Evolutionary conservation across 2,329 filamentous ascomycete species (phyloP).

Genomic region (Clonostachys solani): DNA sequence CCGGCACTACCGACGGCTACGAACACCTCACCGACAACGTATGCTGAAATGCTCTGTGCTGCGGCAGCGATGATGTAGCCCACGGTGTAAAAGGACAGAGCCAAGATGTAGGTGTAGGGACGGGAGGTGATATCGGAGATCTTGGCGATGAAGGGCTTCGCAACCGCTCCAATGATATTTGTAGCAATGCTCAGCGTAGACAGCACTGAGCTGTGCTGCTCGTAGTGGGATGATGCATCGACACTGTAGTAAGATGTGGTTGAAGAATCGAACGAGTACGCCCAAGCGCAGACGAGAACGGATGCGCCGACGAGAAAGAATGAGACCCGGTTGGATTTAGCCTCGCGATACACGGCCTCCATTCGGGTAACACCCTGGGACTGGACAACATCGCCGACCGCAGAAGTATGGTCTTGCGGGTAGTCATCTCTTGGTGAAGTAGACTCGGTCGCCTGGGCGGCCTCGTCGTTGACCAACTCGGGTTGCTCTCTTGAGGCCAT

Average conservation of each 20-base stretch:
- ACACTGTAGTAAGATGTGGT: conserved; percentile 21
- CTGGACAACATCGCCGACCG: too few relatives aligned
- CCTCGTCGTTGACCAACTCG: too few relatives aligned
- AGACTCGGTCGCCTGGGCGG: too few relatives aligned
- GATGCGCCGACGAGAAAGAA: too few relatives aligned
- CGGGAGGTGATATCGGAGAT: conserved; percentile 58
- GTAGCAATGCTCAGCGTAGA: conserved; percentile 20
- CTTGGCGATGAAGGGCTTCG: conserved; percentile 58
- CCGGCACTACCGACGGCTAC: conserved; percentile 55
- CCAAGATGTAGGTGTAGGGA: conserved; percentile 54
- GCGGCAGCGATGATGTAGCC: conserved; percentile 55
- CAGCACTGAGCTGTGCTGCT: conserved; percentile 18
- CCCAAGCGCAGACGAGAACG: conserved; percentile 19
- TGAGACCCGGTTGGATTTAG: too few relatives aligned
- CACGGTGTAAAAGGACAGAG: conserved; percentile 47
- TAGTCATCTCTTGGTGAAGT: too few relatives aligned
- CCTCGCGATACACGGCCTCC: too few relatives aligned
- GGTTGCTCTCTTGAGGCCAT: too few relatives aligned
- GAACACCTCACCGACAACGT: conserved; percentile 51
- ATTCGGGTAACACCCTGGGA: too few relatives aligned
- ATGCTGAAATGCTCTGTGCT: conserved; percentile 44
- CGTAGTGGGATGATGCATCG: conserved; percentile 17
- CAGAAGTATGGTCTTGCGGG: too few relatives aligned
- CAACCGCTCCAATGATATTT: conserved; percentile 40
- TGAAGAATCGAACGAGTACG: conserved; percentile 19